Base-by-base conservation (phyloP, 2,329 filamentous ascomycete genomes). In the Cercospora janseana region DNA sequence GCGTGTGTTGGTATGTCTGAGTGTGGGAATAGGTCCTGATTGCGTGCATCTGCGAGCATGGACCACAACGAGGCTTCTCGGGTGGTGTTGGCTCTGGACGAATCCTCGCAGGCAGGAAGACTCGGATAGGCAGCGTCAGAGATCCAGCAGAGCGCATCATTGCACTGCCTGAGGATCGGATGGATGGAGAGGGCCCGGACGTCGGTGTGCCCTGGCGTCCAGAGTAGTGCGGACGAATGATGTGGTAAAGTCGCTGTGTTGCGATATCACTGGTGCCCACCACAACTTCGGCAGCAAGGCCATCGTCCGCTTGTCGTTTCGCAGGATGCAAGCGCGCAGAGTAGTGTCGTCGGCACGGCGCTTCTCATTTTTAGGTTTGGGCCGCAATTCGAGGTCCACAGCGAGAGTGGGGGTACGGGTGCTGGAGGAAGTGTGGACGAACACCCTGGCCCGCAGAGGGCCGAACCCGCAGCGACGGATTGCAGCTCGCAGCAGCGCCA, bases 401-500 rank as follows among this genome's bases (percentile, higher is more conserved):
- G n/a, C n/a, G n/a, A n/a, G n/a, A n/a, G n/a, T n/a, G 29, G 53
- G 48, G 51, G 52, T 28, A 53, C 57, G 50, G 52, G 35, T 28
- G 31, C 31, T 37, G 52, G 49, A 51, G 42, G 43, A 49, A 41
- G 15, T 18, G n/a, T 46, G 24, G 28, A 26, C 21, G 29, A 35
- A 23, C 27, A 44, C 27, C 41, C 21, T 43, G 32, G 45, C 47
- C 55, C 49, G 32, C 35, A 34, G 32, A 48, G 51, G 56, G 42
- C 56, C 56, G 56, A 53, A 51, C 56, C 56, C 45, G 44, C 45
- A 49, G n/a, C n/a, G n/a, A n/a, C n/a, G n/a, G n/a, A n/a, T n/a
- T n/a, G n/a, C n/a, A n/a, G n/a, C n/a, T n/a, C n/a, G n/a, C n/a
- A n/a, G n/a, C n/a, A n/a, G 31, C 31, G 31, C 34, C 18, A 12